Conservation (phyloP, 805 yeast genomes). For the Monosporozyma aerobia region DNA sequence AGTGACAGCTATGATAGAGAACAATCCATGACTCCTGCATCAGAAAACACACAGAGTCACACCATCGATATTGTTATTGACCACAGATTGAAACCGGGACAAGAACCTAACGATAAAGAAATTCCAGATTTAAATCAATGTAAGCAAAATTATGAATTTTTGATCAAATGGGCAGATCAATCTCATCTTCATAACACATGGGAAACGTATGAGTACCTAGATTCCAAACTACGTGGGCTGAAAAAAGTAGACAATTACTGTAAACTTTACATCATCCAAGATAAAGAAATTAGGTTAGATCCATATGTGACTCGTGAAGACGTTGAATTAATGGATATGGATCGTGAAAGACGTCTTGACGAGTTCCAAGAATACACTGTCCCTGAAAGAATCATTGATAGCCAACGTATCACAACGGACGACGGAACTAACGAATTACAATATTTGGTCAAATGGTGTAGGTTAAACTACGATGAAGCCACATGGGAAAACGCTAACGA, state of each 20-base stretch:
- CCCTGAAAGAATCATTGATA: constrained; percentile 84
- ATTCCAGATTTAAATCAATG: constrained; percentile 41
- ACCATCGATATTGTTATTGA: constrained; percentile 22
- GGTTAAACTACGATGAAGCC: constrained; percentile 88
- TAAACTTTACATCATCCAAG: constrained; percentile 62
- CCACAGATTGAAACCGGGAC: constrained; percentile 21
- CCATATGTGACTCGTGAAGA: constrained; percentile 84
- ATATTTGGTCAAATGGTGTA: constrained; percentile 88
- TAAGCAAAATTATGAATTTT: constrained; percentile 48
- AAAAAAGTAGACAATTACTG: constrained; percentile 87
- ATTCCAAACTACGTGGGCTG: constrained; percentile 49
- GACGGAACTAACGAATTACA: constrained; percentile 58
- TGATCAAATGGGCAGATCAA: constrained; percentile 77
- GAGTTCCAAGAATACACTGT: constrained; percentile 73
- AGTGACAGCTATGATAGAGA: constrained; percentile 15
- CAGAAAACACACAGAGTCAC: constrained; percentile 29
- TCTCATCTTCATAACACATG: constrained; percentile 94
- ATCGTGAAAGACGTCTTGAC: constrained; percentile 74
- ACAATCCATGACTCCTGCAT: constrained; percentile 23
- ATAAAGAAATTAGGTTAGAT: constrained; percentile 68
- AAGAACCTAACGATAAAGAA: constrained; percentile 20
- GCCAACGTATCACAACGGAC: constrained; percentile 53
- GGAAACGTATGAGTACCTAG: constrained; percentile 58
- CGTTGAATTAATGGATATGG: constrained; percentile 86
- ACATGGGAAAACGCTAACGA: constrained; percentile 93